Evolutionary conservation across 805 yeast genomes (phyloP), one percentile per base, ranked within the genome.

Genomic region (Zygosaccharomyces bisporus): DNA sequence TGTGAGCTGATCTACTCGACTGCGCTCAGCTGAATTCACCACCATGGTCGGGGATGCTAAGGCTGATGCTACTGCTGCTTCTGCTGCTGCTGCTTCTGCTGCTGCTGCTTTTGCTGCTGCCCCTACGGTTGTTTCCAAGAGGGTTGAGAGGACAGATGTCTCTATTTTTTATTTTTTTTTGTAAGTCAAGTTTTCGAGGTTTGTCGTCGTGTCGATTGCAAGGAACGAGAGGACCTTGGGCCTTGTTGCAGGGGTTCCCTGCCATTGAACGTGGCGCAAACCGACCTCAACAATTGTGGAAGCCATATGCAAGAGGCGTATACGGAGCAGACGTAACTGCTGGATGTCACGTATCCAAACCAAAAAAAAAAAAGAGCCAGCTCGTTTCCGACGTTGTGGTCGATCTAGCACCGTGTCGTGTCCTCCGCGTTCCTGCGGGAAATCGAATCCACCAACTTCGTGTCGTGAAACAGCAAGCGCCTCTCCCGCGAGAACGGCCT

Each of bases 1-100:
- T 3, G 76, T 70, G 24, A 79, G 58, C 2, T 74, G 69, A 45
- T 67, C 69, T 34, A 70, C 67, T 50, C 77, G 69, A 16, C 33
- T 38, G 32, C 33, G 25, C 34, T 40, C 33, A 14, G 10, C n/a
- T 9, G 24, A n/a, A 44, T 16, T 21, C 10, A 13, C n/a, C n/a
- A 25, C 30, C 31, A 27, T 27, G 4, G 14, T 27, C 9, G 25
- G 9, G 31, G 24, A 21, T 25, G 30, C n/a, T 25, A 25, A 9
- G 30, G 9, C 25, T 25, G 13, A 4, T 25, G n/a, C 5, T 35
- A 6, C 16, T 35, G 20, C 27, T 36, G 6, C 30, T 14, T 16
- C 10, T 17, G 7, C 20, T 20, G n/a, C 23, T 13, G 14, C 32
- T 14, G 12, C 17, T 16, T 36, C 10, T 2, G 13, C 23, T 38